These are phyloP conservation scores for Clarkia xantiana DNA, from an alignment of 345 rosid species.

Conservation along the genomic window DNA sequence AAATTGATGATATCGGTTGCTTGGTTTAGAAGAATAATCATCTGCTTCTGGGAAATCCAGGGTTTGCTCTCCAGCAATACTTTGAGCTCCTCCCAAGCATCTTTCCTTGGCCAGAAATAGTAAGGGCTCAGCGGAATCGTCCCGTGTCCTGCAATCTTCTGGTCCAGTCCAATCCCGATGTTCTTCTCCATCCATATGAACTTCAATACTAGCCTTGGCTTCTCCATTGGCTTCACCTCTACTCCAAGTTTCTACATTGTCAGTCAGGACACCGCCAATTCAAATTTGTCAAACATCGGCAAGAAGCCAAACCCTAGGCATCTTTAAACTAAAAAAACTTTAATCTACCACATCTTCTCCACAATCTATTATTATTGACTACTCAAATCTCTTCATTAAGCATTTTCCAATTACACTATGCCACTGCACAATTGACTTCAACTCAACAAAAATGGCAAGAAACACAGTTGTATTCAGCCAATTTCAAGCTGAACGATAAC, in stretches of 20 bases:
- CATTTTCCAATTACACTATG: neutral
- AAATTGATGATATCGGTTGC: conserved; percentile 73
- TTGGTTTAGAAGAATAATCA: conserved; percentile 65
- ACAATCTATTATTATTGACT: no score
- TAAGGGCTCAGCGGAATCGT: conserved; percentile 71
- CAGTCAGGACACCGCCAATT: neutral
- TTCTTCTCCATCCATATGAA: conserved; percentile 80
- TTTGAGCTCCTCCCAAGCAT: conserved; percentile 87
- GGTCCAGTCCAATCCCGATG: conserved; percentile 69
- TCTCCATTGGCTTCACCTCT: conserved; percentile 65
- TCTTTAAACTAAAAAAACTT: no score
- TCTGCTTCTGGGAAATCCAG: conserved; percentile 67
- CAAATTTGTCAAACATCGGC: neutral
- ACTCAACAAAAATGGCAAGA: no score
- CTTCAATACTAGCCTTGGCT: conserved; percentile 65
- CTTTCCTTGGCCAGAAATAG: conserved; percentile 80
- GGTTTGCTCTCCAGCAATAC: conserved; percentile 58
- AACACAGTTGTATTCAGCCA: no score
- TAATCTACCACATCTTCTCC: no score
- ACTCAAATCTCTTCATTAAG: no score
- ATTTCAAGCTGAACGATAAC: no score
- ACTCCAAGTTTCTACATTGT: conserved; percentile 45
- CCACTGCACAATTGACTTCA: neutral
- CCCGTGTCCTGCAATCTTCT: conserved; percentile 55
- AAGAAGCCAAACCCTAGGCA: neutral